These are phyloP conservation scores for Yarrowia osloensis DNA, from an alignment of 805 yeast species.

Conservation along the genomic window DNA sequence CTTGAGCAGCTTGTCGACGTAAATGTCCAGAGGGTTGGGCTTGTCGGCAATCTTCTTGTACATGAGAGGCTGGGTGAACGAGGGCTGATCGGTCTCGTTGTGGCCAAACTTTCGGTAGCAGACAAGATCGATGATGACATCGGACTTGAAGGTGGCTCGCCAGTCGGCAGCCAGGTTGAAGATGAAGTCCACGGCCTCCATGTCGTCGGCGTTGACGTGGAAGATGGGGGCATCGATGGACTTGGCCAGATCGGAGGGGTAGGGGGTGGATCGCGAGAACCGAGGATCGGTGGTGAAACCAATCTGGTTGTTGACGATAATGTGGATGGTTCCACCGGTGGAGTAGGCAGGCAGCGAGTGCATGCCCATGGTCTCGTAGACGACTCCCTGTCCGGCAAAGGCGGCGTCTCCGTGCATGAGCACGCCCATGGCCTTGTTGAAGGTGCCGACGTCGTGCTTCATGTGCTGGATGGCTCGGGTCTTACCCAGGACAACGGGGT, in stretches of 20 bases:
- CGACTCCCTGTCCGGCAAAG: constrained; percentile 98
- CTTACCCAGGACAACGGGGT: constrained; percentile 97
- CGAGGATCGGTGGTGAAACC: constrained; percentile 99
- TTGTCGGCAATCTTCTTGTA: constrained; percentile 86
- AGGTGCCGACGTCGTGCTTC: constrained; percentile 81
- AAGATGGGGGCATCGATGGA: constrained; percentile 96
- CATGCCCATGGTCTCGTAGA: constrained; percentile 97
- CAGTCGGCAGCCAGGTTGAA: constrained; percentile 98
- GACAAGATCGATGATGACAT: constrained; percentile 93
- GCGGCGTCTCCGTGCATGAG: constrained; percentile 99
- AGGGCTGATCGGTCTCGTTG: constrained; percentile 99
- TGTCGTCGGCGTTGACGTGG: constrained; percentile 99
- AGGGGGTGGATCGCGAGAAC: constrained; percentile 94
- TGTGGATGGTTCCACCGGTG: constrained; percentile 97
- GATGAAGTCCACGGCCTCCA: constrained; percentile 86
- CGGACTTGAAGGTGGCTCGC: constrained; percentile 95
- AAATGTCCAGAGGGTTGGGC: constrained; percentile 84
- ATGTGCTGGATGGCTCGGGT: constrained; percentile 93
- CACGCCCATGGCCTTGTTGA: constrained; percentile 85
- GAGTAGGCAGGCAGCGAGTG: constrained; percentile 89
- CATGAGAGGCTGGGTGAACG: constrained; percentile 98
- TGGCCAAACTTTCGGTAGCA: constrained; percentile 99
- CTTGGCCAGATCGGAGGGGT: constrained; percentile 97
- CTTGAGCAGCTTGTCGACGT: constrained; percentile 71
- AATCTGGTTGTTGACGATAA: constrained; percentile 96